Conservation (phyloP, 2,329 filamentous ascomycete genomes). For the Botryotinia calthae region DNA sequence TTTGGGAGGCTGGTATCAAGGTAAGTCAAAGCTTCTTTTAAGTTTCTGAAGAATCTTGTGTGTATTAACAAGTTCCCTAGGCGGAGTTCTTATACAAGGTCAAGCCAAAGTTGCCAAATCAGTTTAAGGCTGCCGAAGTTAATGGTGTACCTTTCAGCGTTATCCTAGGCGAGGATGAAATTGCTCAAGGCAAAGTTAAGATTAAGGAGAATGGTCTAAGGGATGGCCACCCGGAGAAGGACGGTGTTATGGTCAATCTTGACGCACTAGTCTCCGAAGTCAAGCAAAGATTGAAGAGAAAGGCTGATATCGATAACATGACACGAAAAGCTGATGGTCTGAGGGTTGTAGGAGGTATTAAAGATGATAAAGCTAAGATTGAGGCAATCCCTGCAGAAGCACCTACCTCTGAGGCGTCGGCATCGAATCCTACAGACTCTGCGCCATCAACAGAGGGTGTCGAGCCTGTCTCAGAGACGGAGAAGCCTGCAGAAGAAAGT, state of each 20-base stretch:
- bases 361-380: conserved; percentile 24
- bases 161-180: conserved; percentile 88
- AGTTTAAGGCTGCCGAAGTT: conserved; percentile 87
- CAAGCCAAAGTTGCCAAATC: conserved; percentile 82
- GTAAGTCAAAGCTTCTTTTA: conserved; percentile 41
- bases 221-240: conserved; percentile 85
- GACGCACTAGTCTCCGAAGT: conserved; percentile 63
- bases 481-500: conserved; percentile 19
- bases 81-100: conserved; percentile 87
- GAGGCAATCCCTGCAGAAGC: conserved; percentile 26
- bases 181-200: conserved; percentile 78
- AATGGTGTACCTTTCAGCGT: conserved; percentile 80
- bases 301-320: conserved; percentile 36
- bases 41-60: neutral
- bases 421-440: neutral
- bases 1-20: conserved; percentile 90
- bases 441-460: neutral
- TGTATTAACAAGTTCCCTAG: conserved; percentile 37
- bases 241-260: conserved; percentile 72
- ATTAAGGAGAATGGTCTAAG: conserved; percentile 81
- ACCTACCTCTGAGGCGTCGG: neutral
- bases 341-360: conserved; percentile 37
- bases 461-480: neutral
- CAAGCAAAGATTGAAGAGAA: conserved; percentile 47
- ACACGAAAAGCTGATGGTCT: conserved; percentile 34